These are phyloP conservation scores for Cryptococcus hybrid DNA, from an alignment of 1,284 basidiomycete species.

Conservation along the genomic window DNA sequence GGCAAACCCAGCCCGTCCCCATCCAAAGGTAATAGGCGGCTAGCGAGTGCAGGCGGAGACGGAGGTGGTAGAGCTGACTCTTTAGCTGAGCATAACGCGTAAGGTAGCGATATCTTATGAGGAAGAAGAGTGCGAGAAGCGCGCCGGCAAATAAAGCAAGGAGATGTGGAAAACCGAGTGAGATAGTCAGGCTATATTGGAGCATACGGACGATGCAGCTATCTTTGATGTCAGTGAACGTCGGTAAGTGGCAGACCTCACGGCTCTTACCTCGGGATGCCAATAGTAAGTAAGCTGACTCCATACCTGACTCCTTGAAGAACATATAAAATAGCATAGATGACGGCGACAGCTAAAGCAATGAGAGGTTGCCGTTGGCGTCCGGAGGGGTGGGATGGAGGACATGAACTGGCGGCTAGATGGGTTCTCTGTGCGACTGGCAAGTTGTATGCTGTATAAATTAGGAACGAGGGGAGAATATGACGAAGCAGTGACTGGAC, in stretches of 20 bases:
- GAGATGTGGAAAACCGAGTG: conserved; percentile 87
- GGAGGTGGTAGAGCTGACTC: conserved; percentile 63
- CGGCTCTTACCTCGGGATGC: conserved; percentile 60
- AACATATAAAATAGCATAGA: conserved; percentile 78
- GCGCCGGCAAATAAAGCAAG: conserved; percentile 69
- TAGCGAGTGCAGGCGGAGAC: conserved; percentile 29
- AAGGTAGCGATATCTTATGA: conserved; percentile 69
- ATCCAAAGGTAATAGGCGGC: conserved; percentile 26
- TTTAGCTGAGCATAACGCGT: conserved; percentile 64
- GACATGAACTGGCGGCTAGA: conserved; percentile 7
- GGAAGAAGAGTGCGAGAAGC: conserved; percentile 69
- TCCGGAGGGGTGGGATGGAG: conserved; percentile 13
- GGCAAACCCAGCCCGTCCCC: conserved; percentile 59
- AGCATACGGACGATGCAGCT: conserved; percentile 57
- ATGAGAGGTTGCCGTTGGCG: conserved; percentile 57
- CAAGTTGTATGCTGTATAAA: too few relatives aligned
- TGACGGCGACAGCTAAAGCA: conserved; percentile 73
- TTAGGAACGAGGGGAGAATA: too few relatives aligned
- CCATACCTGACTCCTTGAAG: conserved; percentile 70
- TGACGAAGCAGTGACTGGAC: too few relatives aligned
- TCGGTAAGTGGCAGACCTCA: too few relatives aligned
- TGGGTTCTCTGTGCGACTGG: too few relatives aligned
- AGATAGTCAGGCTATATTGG: conserved; percentile 82
- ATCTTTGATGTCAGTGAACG: background rate
- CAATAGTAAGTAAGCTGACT: conserved; percentile 73